Evolutionary conservation across 2,329 filamentous ascomycete genomes (phyloP), one percentile per base, ranked within the genome.

Genomic region (Diaporthe humulicola): DNA sequence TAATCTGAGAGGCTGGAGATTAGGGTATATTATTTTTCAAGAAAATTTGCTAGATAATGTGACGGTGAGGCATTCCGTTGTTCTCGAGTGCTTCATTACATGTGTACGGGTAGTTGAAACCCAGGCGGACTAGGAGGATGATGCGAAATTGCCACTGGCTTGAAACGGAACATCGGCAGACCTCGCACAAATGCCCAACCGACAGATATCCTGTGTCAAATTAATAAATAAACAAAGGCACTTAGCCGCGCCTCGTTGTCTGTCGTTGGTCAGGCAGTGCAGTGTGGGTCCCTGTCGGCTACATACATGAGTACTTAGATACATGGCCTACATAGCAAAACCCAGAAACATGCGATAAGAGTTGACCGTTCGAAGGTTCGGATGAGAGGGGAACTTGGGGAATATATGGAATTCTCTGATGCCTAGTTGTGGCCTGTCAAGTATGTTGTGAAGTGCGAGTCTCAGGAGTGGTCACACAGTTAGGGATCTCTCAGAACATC

Each of bases 341-440:
- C 2, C 25, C 22, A 30, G 28, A 6, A 33, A 33, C 6, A 56
- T 30, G 28, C 15, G 14, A 17, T 33, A 28, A 19, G 8, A 30
- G 5, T 28, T 54, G 52, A 15, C 14, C 12, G 9, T 12, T 7
- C 25, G 19, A 56, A 3, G 12, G 52, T 30, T 33, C 14, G 10
- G 19, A 33, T 33, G 15, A 36, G 9, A 36, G 54, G 30, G 8
- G 17, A 19, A 7, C 25, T 33, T 25, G 30, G 28, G 9, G 14
- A 5, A 6, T 3, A 2, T 3, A 2, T 4, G 1, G 4, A 4
- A 1, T 10, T 19, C 17, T 56, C 28, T 52, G 25, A 10, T 6
- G 30, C n/a, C 10, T 28, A 14, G 9, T 25, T 19, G 36, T n/a
- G 15, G 6, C 40, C 36, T 40, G 14, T 40, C 19, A 8, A 3